Evolutionary conservation across 306 rosid genomes (phyloP), one percentile per base, ranked within the genome.

Genomic region (Herpetospermum pedunculosum): DNA sequence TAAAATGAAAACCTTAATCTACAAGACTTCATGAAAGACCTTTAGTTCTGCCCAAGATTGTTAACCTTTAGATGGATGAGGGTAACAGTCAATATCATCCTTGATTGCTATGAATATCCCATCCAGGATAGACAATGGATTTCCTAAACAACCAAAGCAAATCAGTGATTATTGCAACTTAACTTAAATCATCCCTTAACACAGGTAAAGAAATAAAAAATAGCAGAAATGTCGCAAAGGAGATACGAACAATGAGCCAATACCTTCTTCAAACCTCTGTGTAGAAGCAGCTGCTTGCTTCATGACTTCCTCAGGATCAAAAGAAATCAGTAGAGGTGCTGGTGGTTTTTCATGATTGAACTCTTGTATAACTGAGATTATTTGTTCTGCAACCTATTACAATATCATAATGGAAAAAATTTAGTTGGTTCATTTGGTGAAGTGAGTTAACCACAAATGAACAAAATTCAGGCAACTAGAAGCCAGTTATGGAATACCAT

Each of bases 91-190:
- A 76, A 93, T 93, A 80, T 93, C 98, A 87, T 93, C 98, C 86
- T 93, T 93, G 86, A 91, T 87, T 72, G 98, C 97, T 64, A 93
- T 77, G 77, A 93, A 93, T 82, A 89, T 91, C 67, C 98, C 98
- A 73, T 93, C 98, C 86, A 93, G 80, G 77, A 93, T 86, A n/a
- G 97, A 89, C 80, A 90, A 59, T 43, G 96, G 91, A 59, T 86
- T 87, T 75, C 96, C 98, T 93, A 50, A 77, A 83, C 43, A 67
- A 62, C 25, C 77, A 67, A 81, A 79, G 78, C 28, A 16, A 81
- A 77, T 13, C 73, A 73, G 65, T 52, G 40, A 38, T 38, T 55
- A 34, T 26, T n/a, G 47, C 32, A 32, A 52, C n/a, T 50, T 72
- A 72, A 18, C 7, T 28, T 46, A 18, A 34, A 32, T 2, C 44